Evolutionary conservation across 192 early-diverging fungal genomes (phyloP).

Genomic region (Coemansia sp.): DNA sequence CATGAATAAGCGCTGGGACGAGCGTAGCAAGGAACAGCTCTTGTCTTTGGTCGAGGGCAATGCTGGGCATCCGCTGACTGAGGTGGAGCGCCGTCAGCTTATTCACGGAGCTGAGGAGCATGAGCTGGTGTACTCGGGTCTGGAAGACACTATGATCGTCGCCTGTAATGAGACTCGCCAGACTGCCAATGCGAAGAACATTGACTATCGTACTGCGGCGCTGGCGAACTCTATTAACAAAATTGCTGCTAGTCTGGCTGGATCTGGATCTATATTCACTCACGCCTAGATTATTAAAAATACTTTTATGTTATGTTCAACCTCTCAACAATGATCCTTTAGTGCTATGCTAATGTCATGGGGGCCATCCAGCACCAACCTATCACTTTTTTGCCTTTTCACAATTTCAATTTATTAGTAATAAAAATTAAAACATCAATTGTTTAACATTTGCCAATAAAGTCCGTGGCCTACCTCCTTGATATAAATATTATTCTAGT

Average conservation of each 20-base stretch:
- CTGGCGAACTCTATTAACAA: constrained; percentile 82
- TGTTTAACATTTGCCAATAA: too few species aligned
- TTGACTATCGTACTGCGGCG: constrained; percentile 81
- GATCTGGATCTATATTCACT: constrained; percentile 80
- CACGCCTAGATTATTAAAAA: constrained; percentile 18
- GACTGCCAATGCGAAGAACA: constrained; percentile 67
- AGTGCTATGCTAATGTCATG: too few species aligned
- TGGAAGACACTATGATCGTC: constrained; percentile 87
- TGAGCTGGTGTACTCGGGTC: constrained; percentile 83
- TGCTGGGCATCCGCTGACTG: constrained; percentile 73
- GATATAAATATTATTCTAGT: too few species aligned
- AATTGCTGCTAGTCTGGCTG: constrained; percentile 74
- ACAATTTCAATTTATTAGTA: too few species aligned
- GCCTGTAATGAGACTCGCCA: constrained; percentile 76
- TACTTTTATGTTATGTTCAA: neutral
- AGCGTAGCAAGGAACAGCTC: constrained; percentile 72
- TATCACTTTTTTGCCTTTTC: too few species aligned
- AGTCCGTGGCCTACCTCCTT: too few species aligned
- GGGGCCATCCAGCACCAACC: too few species aligned
- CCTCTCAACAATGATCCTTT: too few species aligned
- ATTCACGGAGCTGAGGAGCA: constrained; percentile 84
- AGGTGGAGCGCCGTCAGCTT: constrained; percentile 73
- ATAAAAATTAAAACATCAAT: too few species aligned
- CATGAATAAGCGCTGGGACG: constrained; percentile 86
- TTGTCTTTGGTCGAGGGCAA: constrained; percentile 73